Conservation (phyloP, 371 early-diverging fungal species). For the Saksenaea vasiformis region DNA sequence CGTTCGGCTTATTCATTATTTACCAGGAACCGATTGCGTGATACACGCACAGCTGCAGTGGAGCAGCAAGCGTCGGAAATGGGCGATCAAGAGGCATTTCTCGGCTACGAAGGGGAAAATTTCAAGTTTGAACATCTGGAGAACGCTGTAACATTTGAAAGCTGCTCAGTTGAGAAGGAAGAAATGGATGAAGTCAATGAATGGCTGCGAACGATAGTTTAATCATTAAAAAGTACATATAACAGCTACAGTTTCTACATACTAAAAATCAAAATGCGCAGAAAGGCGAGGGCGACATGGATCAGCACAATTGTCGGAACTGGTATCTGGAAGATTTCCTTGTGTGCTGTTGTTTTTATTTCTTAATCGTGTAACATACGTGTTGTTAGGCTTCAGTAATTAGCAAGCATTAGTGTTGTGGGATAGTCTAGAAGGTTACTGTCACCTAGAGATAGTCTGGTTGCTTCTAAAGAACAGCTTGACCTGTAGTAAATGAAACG, state of each 20-base stretch:
- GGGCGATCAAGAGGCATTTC: slow-evolving; percentile 61
- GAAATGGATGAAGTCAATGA: slow-evolving; percentile 45
- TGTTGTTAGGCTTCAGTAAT: too few species aligned
- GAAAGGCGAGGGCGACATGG: too few species aligned
- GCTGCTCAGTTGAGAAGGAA: slow-evolving; percentile 56
- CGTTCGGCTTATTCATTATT: neutral
- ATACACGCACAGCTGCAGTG: slow-evolving; percentile 68
- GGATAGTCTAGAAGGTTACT: too few species aligned
- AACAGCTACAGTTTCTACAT: neutral
- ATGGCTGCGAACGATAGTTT: slow-evolving; percentile 26
- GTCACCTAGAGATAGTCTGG: too few species aligned
- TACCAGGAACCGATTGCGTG: slow-evolving; percentile 63
- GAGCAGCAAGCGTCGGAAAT: slow-evolving; percentile 60
- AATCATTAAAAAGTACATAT: neutral
- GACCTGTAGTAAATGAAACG: too few species aligned
- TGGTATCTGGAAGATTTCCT: too few species aligned
- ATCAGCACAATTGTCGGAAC: too few species aligned
- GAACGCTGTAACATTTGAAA: slow-evolving; percentile 65
- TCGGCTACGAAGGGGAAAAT: slow-evolving; percentile 80
- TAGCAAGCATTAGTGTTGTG: too few species aligned
- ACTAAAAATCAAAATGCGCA: too few species aligned
- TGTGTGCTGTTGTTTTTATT: too few species aligned
- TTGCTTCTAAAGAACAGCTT: too few species aligned
- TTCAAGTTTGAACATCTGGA: slow-evolving; percentile 82
- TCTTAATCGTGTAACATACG: too few species aligned